Percentiles rank a stretch among this genome's conserved stretches.
Conservation (phyloP, 2,329 filamentous ascomycete species). For the Tolypocladium capitatum region DNA sequence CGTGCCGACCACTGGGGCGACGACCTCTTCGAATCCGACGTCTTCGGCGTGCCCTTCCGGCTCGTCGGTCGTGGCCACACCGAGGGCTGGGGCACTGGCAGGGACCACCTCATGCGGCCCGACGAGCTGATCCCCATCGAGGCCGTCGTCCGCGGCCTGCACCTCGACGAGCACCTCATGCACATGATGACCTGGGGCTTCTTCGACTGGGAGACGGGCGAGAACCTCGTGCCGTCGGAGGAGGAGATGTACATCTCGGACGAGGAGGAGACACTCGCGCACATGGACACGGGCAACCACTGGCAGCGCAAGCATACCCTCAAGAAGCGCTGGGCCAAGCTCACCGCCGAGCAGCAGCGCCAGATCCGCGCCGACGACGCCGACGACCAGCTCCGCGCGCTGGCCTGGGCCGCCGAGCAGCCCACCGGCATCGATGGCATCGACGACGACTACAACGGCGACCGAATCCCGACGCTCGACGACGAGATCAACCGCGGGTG, state of each 20-base stretch:
- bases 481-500: constrained; percentile 21
- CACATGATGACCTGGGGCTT: constrained; percentile 52
- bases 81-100: constrained; percentile 42
- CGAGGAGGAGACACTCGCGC: constrained; percentile 22
- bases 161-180: constrained; percentile 38
- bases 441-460: neutral
- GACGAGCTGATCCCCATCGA: constrained; percentile 49
- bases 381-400: constrained; percentile 20
- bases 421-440: constrained; percentile 7
- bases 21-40: constrained; percentile 9
- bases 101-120: constrained; percentile 34
- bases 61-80: constrained; percentile 39
- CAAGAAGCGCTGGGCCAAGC: constrained; percentile 28
- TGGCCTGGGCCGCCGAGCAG: constrained; percentile 17
- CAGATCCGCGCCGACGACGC: constrained; percentile 24
- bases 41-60: constrained; percentile 37
- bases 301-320: constrained; percentile 31
- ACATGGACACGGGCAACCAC: constrained; percentile 20
- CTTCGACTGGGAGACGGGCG: constrained; percentile 37
- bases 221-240: constrained; percentile 34
- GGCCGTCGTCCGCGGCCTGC: constrained; percentile 33
- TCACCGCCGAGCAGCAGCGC: constrained; percentile 22
- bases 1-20: constrained; percentile 14
- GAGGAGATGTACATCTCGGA: constrained; percentile 40
- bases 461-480: constrained; percentile 11